Evolutionary conservation across 2,329 filamentous ascomycete genomes (phyloP).

Genomic region (Venturia carpophila): DNA sequence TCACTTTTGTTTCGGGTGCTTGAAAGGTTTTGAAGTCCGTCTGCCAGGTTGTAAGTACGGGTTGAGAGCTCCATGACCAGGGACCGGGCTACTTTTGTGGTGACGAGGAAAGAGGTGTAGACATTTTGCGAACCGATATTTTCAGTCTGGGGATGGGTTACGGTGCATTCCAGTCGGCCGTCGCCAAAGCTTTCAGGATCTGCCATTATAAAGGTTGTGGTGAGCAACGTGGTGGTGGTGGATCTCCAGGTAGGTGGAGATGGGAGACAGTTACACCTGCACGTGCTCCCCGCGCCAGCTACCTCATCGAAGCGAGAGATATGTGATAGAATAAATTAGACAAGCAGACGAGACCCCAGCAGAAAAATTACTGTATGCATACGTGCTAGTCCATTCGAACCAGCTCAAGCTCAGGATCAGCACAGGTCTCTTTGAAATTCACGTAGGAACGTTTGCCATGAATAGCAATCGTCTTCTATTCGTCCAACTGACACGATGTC

Average conservation of each 20-base stretch:
- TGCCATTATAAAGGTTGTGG: constrained; percentile 3
- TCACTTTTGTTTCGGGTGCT: constrained; percentile 67
- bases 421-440: not conserved
- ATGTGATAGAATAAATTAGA: not conserved
- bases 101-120: constrained; percentile 92
- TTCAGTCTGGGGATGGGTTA: constrained; percentile 82
- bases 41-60: constrained; percentile 37
- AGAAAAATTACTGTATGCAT: not conserved
- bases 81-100: constrained; percentile 59
- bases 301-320: not conserved
- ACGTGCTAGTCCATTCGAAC: no score
- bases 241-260: not conserved
- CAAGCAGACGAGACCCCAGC: not conserved
- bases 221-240: no score
- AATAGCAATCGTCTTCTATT: not conserved
- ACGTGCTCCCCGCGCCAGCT: not conserved
- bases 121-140: constrained; percentile 94
- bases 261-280: not conserved
- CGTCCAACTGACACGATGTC: not conserved
- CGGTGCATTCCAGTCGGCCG: constrained; percentile 75
- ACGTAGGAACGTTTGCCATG: not conserved
- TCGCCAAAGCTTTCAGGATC: constrained; percentile 30
- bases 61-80: constrained; percentile 1
- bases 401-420: no score
- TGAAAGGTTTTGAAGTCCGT: constrained; percentile 79